phyloP scores from a whole-genome alignment of 305 asterid genomes.

The Euphrasia arctica region DNA sequence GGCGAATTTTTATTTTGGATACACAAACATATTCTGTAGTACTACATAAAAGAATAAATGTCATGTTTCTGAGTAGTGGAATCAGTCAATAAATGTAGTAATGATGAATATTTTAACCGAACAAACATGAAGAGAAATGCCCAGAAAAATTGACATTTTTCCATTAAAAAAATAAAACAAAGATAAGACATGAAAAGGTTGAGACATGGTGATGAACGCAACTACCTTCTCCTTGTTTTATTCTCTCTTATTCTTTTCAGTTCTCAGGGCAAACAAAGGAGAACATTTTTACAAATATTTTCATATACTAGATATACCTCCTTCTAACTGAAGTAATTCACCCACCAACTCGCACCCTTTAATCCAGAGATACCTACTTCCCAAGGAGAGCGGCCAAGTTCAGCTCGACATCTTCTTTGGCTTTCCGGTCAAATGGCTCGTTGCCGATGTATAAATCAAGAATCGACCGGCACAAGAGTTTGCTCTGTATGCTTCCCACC shows the following conservation, averaged over 20 bases:
- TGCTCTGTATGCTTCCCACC: constrained; percentile 83
- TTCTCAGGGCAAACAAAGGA: not conserved
- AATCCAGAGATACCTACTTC: constrained; percentile 26
- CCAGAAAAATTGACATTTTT: too few relatives aligned
- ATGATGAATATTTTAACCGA: too few relatives aligned
- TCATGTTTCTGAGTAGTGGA: too few relatives aligned
- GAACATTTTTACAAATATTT: not conserved
- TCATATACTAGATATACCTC: not conserved
- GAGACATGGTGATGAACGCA: too few relatives aligned
- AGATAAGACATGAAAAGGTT: too few relatives aligned
- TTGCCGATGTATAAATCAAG: constrained; percentile 87
- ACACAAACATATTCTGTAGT: too few relatives aligned
- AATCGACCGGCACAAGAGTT: constrained; percentile 64
- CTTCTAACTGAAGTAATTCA: not conserved
- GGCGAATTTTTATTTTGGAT: too few relatives aligned
- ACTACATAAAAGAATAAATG: too few relatives aligned
- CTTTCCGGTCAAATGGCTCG: constrained; percentile 81
- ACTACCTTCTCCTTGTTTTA: not conserved
- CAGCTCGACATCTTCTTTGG: constrained; percentile 66
- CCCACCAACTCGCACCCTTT: constrained; percentile 5
- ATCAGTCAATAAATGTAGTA: too few relatives aligned
- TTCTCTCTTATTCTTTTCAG: not conserved
- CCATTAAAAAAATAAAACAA: too few relatives aligned
- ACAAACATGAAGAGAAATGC: too few relatives aligned
- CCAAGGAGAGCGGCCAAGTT: constrained; percentile 64